A percentile compares a stretch with the other conserved stretches of the same genome.
These are phyloP conservation scores for Xylaria castorea DNA, from an alignment of 495 filamentous ascomycete genomes.

Conservation along the genomic window DNA sequence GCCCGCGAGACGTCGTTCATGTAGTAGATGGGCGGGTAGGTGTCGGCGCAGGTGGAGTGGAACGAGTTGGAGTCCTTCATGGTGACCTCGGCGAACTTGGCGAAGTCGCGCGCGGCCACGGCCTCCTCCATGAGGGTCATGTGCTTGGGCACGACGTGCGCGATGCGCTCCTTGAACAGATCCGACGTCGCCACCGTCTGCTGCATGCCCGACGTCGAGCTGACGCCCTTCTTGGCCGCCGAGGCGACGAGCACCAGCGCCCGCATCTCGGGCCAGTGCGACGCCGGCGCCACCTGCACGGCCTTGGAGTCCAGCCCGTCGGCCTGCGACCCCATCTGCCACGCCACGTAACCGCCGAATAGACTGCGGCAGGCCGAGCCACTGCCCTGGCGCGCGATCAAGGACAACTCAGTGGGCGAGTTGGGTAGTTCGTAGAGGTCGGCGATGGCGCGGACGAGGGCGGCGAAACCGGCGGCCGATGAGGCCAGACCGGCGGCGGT, in stretches of 20 bases:
- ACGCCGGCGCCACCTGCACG: slow-evolving; percentile 80
- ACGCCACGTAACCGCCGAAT: slow-evolving; percentile 95
- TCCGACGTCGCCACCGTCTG: slow-evolving; percentile 86
- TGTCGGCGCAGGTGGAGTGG: slow-evolving; percentile 94
- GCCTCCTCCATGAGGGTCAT: slow-evolving; percentile 90
- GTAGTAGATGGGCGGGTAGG: slow-evolving; percentile 96
- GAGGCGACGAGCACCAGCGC: slow-evolving; percentile 89
- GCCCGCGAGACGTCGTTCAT: slow-evolving; percentile 90
- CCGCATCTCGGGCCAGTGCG: slow-evolving; percentile 94
- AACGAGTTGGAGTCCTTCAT: slow-evolving; percentile 97
- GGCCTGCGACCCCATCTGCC: slow-evolving; percentile 72
- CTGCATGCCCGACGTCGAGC: slow-evolving; percentile 93
- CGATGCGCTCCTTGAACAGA: slow-evolving; percentile 76
- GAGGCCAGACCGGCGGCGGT: slow-evolving; percentile 95
- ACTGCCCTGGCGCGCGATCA: slow-evolving; percentile 93
- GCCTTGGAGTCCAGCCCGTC: slow-evolving; percentile 88
- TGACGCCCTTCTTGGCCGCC: slow-evolving; percentile 93
- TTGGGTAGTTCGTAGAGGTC: slow-evolving; percentile 85
- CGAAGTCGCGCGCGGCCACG: slow-evolving; percentile 78
- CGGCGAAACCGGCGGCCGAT: slow-evolving; percentile 93
- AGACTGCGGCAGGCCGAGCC: slow-evolving; percentile 91
- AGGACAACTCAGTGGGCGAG: slow-evolving; percentile 77
- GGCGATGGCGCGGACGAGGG: slow-evolving; percentile 90
- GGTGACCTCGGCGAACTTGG: slow-evolving; percentile 83
- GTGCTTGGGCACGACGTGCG: slow-evolving; percentile 75